Evolutionary conservation across 2,329 filamentous ascomycete species (phyloP), one percentile per base, ranked within the genome.

Genomic region (Cercospora beticola): DNA sequence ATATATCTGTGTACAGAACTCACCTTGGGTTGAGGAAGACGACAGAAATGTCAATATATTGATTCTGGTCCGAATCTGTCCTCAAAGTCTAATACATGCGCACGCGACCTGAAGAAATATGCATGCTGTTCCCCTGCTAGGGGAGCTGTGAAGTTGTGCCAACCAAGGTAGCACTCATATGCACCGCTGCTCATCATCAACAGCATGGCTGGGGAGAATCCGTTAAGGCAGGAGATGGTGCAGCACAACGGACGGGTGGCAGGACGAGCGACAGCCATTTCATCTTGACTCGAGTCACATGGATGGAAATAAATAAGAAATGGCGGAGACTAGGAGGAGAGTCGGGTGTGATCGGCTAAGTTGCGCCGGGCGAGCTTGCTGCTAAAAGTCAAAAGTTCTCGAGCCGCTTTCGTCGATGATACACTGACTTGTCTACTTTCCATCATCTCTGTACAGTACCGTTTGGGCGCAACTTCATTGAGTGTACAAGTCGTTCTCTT

Each of bases 401-500:
- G 18, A 46, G 36, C 31, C 59, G 33, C 36, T 26, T 62, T 49
- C 36, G 54, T 62, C 36, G 18, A 46, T 46, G 54, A 64, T 31
- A 40, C 30, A 31, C 26, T 56, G 62, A 56, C 46, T 64, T 64
- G 18, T 36, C n/a, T 31, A 57, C 36, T 33, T 52, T 33, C 36
- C 31, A 23, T 33, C 52, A 36, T 64, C 49, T 52, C 62, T 57
- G 49, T 57, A 64, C 62, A 64, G n/a, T 56, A 36, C 33, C 52
- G 7, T 58, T 58, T 12, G 62, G 21, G 40, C 26, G 46, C 36
- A 33, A 56, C 18, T 28, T 52, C 52, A 56, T 64, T 33, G 49
- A 31, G 52, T 64, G 62, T 57, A 64, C 62, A 54, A 58, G 31
- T 64, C 33, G 49, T 64, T 64, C 18, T 58, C 62, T 64, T 64